Conservation (phyloP, 2,329 filamentous ascomycete genomes). For the Helminthosporium solani region DNA sequence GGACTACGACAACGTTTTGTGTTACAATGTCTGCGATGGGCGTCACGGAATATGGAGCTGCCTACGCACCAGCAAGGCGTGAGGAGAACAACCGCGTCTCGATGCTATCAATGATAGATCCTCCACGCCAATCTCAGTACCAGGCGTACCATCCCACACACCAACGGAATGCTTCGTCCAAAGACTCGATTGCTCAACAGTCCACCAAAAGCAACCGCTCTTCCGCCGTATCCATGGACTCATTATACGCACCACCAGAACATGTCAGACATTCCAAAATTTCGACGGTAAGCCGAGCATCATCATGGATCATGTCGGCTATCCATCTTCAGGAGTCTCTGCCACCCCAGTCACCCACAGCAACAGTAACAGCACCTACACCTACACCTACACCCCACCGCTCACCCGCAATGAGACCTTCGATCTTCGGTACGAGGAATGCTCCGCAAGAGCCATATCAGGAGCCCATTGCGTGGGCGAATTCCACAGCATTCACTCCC, state of each 20-base stretch:
- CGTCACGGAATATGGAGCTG: slow-evolving; percentile 1
- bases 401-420: slow-evolving; percentile 3
- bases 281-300: background rate
- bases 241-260: background rate
- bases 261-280: background rate
- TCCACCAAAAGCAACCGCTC: background rate
- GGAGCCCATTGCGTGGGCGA: slow-evolving; percentile 11
- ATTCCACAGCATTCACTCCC: slow-evolving; percentile 9
- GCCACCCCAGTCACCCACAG: background rate
- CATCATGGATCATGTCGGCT: slow-evolving; percentile 5
- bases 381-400: too few species aligned
- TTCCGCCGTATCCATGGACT: background rate
- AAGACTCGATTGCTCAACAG: background rate
- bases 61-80: slow-evolving; percentile 4
- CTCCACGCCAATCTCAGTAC: slow-evolving; percentile 1
- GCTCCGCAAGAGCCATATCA: slow-evolving; percentile 5
- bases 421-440: slow-evolving; percentile 4
- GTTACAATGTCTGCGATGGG: background rate
- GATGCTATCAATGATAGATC: slow-evolving; percentile 1
- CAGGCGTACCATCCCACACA: background rate
- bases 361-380: background rate
- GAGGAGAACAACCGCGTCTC: slow-evolving; percentile 1
- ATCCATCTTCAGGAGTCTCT: background rate
- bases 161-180: background rate
- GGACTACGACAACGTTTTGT: background rate